Percentiles rank a stretch among this genome's conserved stretches.
phyloP scores from a whole-genome alignment of 306 rosid species.

The Mucuna pruriens region DNA sequence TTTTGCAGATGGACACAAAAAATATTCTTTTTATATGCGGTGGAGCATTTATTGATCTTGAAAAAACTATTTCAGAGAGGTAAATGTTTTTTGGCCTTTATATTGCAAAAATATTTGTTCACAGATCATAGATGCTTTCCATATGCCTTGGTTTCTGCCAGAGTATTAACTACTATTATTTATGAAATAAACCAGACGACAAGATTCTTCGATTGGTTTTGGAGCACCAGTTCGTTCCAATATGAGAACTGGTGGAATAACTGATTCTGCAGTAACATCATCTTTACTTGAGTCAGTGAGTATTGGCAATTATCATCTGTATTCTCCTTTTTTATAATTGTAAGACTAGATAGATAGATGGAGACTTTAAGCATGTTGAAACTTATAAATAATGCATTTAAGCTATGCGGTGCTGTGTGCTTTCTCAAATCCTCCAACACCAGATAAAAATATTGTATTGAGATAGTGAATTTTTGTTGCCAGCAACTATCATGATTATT shows the following conservation, averaged over 20 bases:
- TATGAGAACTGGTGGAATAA: constrained; percentile 77
- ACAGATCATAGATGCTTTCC: background rate
- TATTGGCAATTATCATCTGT: constrained; percentile 29
- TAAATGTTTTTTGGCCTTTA: constrained; percentile 37
- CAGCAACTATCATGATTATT: constrained; percentile 28
- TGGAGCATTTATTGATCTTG: constrained; percentile 96
- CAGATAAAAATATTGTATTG: background rate
- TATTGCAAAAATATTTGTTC: constrained; percentile 1
- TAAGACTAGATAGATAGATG: background rate
- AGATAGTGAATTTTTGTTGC: background rate
- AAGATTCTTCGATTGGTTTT: constrained; percentile 95
- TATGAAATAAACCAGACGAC: constrained; percentile 71
- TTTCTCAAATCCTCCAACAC: constrained; percentile 19
- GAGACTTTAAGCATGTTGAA: background rate
- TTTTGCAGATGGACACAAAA: constrained; percentile 86
- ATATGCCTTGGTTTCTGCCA: background rate
- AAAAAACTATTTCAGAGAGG: constrained; percentile 98
- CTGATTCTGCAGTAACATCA: constrained; percentile 72
- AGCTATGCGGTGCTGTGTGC: constrained; percentile 5
- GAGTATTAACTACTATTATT: constrained; percentile 12
- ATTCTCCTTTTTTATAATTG: background rate
- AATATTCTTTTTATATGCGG: constrained; percentile 96
- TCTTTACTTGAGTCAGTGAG: constrained; percentile 88
- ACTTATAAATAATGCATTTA: constrained; percentile 13
- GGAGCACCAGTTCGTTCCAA: constrained; percentile 98